phyloP scores from a whole-genome alignment of 1,284 basidiomycete genomes.

The Leccinum colubrinum region DNA sequence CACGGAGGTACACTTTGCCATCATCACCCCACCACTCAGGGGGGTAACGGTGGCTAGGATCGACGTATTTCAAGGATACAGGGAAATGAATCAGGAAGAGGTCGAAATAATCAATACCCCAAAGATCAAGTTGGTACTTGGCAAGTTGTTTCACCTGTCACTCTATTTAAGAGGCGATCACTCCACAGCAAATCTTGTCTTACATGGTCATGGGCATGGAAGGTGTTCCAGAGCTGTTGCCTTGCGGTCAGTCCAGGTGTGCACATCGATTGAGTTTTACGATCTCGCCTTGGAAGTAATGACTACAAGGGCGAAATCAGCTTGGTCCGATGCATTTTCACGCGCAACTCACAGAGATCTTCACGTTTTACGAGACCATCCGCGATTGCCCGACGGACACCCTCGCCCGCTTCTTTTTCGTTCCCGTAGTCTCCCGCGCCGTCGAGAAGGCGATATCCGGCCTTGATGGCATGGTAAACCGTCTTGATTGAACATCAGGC shows the following conservation, averaged over 20 bases:
- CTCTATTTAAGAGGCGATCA: conserved; percentile 1
- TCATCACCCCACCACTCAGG: conserved; percentile 76
- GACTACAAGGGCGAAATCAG: conserved; percentile 36
- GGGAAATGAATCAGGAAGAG: conserved; percentile 81
- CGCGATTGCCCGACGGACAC: conserved; percentile 69
- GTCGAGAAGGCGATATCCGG: conserved; percentile 81
- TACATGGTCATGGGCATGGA: conserved; percentile 70
- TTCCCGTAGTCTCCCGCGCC: conserved; percentile 83
- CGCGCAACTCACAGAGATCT: conserved; percentile 63
- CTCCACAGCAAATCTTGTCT: conserved; percentile 17
- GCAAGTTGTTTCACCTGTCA: conserved; percentile 49
- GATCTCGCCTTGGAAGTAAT: conserved; percentile 64
- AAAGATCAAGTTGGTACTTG: conserved; percentile 65
- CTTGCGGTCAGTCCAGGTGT: conserved; percentile 2
- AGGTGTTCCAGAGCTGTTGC: conserved; percentile 77
- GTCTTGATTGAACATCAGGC: conserved; percentile 36
- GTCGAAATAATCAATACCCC: conserved; percentile 82
- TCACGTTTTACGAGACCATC: conserved; percentile 74
- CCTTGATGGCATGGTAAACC: conserved; percentile 70
- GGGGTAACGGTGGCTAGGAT: conserved; percentile 72
- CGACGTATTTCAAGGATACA: conserved; percentile 72
- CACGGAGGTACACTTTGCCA: conserved; percentile 56
- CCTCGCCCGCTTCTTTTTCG: conserved; percentile 83
- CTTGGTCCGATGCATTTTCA: neutral
- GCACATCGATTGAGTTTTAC: neutral